These are phyloP conservation scores for Endothia cerciana DNA, from an alignment of 2,329 filamentous ascomycete species.

Conservation along the genomic window DNA sequence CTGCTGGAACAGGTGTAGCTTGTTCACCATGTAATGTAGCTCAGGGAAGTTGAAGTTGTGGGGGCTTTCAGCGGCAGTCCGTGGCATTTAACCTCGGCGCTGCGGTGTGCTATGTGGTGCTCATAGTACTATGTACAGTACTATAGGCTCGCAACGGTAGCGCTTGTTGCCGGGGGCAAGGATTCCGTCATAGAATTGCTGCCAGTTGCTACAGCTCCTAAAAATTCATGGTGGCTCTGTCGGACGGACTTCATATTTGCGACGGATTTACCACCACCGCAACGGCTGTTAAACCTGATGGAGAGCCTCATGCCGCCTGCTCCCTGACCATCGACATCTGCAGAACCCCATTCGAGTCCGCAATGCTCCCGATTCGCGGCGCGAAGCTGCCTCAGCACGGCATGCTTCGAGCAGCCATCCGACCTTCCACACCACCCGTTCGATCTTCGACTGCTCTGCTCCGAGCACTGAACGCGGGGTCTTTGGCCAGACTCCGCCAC, in stretches of 20 bases:
- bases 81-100: conserved; percentile 1
- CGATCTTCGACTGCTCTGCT: neutral
- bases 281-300: neutral
- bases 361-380: conserved; percentile 23
- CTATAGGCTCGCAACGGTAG: neutral
- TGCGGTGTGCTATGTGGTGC: neutral
- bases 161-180: neutral
- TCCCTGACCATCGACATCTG: conserved; percentile 4
- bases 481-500: neutral
- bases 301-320: neutral
- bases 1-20: neutral
- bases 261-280: neutral
- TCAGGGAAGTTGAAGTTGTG: neutral
- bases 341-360: neutral
- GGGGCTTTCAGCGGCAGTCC: neutral
- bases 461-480: neutral
- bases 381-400: conserved; percentile 22
- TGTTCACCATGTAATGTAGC: too few species aligned
- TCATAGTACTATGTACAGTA: neutral
- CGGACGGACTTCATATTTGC: neutral
- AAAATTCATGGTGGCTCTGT: conserved; percentile 9
- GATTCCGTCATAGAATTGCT: conserved; percentile 21
- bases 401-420: conserved; percentile 21
- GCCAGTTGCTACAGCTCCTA: conserved; percentile 11
- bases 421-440: neutral